These are phyloP conservation scores for Sonneratia caseolaris DNA, from an alignment of 345 rosid genomes.

Conservation along the genomic window DNA sequence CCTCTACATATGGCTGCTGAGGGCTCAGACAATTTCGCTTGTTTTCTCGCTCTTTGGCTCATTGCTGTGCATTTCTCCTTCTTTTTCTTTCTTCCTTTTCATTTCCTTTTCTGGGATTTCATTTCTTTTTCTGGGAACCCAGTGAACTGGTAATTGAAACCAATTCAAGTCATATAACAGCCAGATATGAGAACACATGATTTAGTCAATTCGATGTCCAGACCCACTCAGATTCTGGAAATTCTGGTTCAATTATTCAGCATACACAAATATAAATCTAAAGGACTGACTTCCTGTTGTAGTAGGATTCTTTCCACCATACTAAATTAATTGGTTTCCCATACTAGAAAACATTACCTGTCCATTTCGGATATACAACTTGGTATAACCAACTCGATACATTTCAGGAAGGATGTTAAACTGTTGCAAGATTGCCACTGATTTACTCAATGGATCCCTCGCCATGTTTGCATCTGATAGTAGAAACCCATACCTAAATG, in stretches of 20 bases:
- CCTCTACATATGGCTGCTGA: not conserved
- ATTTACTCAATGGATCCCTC: conserved; percentile 65
- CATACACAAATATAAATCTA: too few species aligned
- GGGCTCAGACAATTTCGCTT: not conserved
- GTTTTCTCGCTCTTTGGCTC: not conserved
- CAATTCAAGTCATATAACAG: not conserved
- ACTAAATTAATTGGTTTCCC: too few species aligned
- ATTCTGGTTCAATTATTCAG: not conserved
- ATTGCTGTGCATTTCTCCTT: not conserved
- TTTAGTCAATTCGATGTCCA: not conserved
- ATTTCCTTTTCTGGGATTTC: too few species aligned
- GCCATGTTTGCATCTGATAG: conserved; percentile 32
- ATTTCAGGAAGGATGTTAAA: conserved; percentile 62
- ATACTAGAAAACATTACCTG: conserved; percentile 39
- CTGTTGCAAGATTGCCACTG: conserved; percentile 67
- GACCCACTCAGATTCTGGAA: not conserved
- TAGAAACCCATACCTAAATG: conserved; percentile 61
- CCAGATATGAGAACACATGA: not conserved
- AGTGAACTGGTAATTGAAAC: not conserved
- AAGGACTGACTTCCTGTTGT: too few species aligned
- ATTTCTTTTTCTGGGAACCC: too few species aligned
- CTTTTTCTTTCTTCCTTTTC: not conserved
- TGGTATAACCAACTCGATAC: conserved; percentile 91
- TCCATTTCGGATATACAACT: conserved; percentile 66
- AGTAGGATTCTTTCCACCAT: too few species aligned